Evolutionary conservation across 2,329 filamentous ascomycete genomes (phyloP).

Genomic region (Paraconiothyrium sp.): DNA sequence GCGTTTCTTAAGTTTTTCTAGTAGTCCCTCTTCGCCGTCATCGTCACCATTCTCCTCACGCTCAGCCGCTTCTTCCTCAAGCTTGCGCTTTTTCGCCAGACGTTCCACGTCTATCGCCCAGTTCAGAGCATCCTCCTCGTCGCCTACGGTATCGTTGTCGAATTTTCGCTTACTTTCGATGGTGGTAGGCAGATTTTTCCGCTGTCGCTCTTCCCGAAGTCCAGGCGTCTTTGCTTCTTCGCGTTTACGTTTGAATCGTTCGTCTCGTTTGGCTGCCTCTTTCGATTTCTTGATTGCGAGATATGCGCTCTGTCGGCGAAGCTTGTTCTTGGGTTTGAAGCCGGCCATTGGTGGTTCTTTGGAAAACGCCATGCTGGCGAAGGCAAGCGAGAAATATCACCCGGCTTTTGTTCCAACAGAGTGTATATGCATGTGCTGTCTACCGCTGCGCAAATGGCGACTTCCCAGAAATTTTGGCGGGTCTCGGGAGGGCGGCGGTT

Average conservation of each 20-base stretch:
- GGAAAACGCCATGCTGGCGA: constrained; percentile 59
- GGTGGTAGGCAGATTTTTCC: constrained; percentile 73
- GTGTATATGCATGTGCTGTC: neutral
- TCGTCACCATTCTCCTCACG: constrained; percentile 27
- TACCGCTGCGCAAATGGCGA: neutral
- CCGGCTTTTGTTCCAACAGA: neutral
- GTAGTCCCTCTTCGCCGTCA: constrained; percentile 41
- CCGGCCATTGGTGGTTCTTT: constrained; percentile 56
- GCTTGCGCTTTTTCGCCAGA: constrained; percentile 55
- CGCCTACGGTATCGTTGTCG: constrained; percentile 71
- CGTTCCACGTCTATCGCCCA: constrained; percentile 57
- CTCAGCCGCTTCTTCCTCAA: constrained; percentile 51
- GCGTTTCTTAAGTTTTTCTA: constrained; percentile 46
- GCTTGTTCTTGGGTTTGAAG: constrained; percentile 76
- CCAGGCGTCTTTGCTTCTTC: constrained; percentile 86
- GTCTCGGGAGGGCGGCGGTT: constrained; percentile 16
- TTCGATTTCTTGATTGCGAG: constrained; percentile 81
- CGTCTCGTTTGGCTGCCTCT: constrained; percentile 78
- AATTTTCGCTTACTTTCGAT: constrained; percentile 70
- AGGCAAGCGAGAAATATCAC: neutral
- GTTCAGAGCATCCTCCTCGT: constrained; percentile 55
- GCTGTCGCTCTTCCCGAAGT: constrained; percentile 77
- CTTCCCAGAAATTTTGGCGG: constrained; percentile 26
- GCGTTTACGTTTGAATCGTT: constrained; percentile 80
- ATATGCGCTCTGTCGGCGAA: constrained; percentile 79